Evolutionary conservation across 1,139 yeast genomes (phyloP).

Genomic region (Geotrichum klebahnii): DNA sequence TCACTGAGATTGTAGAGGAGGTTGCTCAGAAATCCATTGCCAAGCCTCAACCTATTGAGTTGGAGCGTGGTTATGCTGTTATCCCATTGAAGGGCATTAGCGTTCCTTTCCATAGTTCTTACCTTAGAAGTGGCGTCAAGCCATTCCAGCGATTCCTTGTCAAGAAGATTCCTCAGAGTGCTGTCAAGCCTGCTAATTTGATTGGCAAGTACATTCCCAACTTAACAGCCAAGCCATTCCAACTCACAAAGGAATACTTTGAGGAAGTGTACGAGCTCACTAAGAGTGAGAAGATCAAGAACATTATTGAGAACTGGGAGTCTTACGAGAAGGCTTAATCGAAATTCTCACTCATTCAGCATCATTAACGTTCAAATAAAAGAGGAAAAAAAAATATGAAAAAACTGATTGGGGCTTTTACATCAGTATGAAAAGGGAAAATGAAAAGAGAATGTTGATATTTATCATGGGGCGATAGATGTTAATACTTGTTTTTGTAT

Average conservation of each 20-base stretch:
- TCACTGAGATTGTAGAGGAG: slow-evolving; percentile 81
- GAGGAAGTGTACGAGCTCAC: slow-evolving; percentile 92
- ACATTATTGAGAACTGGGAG: slow-evolving; percentile 93
- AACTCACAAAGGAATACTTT: slow-evolving; percentile 92
- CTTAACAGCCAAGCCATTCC: slow-evolving; percentile 96
- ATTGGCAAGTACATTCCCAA: slow-evolving; percentile 96
- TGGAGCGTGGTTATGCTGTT: slow-evolving; percentile 97
- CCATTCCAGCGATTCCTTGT: slow-evolving; percentile 97
- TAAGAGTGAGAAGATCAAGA: slow-evolving; percentile 83
- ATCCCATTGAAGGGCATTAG: slow-evolving; percentile 97
- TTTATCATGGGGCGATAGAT: slow-evolving; percentile 8
- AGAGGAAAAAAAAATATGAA: background rate
- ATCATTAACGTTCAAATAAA: background rate
- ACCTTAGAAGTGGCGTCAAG: slow-evolving; percentile 95
- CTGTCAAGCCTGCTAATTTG: slow-evolving; percentile 90
- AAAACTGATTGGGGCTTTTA: slow-evolving; percentile 12
- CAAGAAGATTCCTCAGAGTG: slow-evolving; percentile 92
- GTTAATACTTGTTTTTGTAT: background rate
- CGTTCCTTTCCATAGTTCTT: slow-evolving; percentile 98
- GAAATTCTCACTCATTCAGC: background rate
- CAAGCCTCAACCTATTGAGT: slow-evolving; percentile 93
- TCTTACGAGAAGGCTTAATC: slow-evolving; percentile 46
- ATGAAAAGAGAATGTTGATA: background rate
- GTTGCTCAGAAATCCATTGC: slow-evolving; percentile 74
- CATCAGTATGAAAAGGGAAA: background rate